Base-by-base conservation (phyloP, 2,329 filamentous ascomycete species). In the Colletotrichum tabaci region DNA sequence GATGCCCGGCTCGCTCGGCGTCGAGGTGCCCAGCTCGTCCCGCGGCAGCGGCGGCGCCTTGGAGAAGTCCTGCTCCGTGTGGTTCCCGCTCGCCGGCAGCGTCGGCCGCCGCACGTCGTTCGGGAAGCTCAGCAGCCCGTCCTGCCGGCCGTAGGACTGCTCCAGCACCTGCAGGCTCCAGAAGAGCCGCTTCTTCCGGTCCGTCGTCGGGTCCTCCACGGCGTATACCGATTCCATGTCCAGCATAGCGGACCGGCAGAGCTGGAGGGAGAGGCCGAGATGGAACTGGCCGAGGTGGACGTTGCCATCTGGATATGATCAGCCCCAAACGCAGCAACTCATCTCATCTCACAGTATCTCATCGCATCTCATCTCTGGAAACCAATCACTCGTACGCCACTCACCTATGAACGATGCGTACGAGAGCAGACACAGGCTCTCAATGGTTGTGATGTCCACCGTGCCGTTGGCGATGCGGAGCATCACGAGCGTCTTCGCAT, bases 111-210 rank as follows among this genome's bases (percentile, higher is more conserved):
- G 79, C 1, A 82, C 81, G 4, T 86, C 84, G 0, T 80, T 82
- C 0, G 84, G 80, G 0, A 82, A 75, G 47, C 81, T 83, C 26
- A 87, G 73, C 0, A 86, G 80, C 1, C 84, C 84, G 4, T 79
- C 82, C 55, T 87, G 85, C 9, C 84, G 81, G 1, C 86, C 86
- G 52, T 87, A 87, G 0, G 81, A 84, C 61, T 87, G 85, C 64
- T 88, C 85, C 0, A 88, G 81, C 2, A 86, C 75, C 62, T 87
- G 84, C 0, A 88, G 78, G 64, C 85, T 87, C 86, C 86, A 88
- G 42, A 87, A 88, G 0, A 87, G 77, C 3, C 84, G 77, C 74
- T 84, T 86, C 75, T 87, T 87, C 12, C 85, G 82, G 63, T 88
- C 84, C 0, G 77, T 74, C 1, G 74, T 74, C 0, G 79, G 76